Conservation (phyloP, 2,329 filamentous ascomycete species). For the Diaporthe amygdali region DNA sequence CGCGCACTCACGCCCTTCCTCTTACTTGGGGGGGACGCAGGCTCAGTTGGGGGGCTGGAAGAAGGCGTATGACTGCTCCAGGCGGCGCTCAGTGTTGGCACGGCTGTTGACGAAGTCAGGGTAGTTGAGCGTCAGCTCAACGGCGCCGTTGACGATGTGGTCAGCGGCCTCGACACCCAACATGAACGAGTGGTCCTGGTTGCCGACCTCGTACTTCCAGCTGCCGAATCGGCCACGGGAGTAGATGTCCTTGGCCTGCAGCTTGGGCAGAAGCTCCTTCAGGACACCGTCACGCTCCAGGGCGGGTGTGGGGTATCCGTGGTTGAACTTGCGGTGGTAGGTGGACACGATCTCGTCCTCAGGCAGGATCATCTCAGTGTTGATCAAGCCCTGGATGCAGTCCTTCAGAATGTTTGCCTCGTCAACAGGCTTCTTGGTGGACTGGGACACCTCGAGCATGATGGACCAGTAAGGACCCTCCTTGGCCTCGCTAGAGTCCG, state of each 20-base stretch:
- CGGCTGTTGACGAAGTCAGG: slow-evolving; percentile 91
- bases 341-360: slow-evolving; percentile 96
- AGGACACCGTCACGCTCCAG: slow-evolving; percentile 96
- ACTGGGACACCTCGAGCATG: slow-evolving; percentile 98
- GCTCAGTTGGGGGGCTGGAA: slow-evolving; percentile 28
- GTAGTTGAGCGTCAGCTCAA: slow-evolving; percentile 94
- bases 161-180: slow-evolving; percentile 92
- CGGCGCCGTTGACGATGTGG: slow-evolving; percentile 85
- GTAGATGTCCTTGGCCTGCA: slow-evolving; percentile 90
- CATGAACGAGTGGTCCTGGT: slow-evolving; percentile 99
- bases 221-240: slow-evolving; percentile 96
- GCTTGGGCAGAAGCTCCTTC: slow-evolving; percentile 88
- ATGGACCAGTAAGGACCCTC: slow-evolving; percentile 99
- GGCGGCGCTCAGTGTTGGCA: slow-evolving; percentile 69
- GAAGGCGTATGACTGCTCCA: slow-evolving; percentile 55
- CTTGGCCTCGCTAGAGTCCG: slow-evolving; percentile 73
- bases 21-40: slow-evolving; percentile 1
- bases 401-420: slow-evolving; percentile 83
- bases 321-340: slow-evolving; percentile 97
- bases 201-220: slow-evolving; percentile 95
- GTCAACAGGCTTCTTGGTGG: slow-evolving; percentile 92
- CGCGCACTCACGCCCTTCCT: not conserved
- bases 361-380: slow-evolving; percentile 94
- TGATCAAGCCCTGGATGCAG: slow-evolving; percentile 94
- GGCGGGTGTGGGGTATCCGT: slow-evolving; percentile 95